phyloP scores from a whole-genome alignment of 805 yeast genomes.

The Saccharomyces mikatae region DNA sequence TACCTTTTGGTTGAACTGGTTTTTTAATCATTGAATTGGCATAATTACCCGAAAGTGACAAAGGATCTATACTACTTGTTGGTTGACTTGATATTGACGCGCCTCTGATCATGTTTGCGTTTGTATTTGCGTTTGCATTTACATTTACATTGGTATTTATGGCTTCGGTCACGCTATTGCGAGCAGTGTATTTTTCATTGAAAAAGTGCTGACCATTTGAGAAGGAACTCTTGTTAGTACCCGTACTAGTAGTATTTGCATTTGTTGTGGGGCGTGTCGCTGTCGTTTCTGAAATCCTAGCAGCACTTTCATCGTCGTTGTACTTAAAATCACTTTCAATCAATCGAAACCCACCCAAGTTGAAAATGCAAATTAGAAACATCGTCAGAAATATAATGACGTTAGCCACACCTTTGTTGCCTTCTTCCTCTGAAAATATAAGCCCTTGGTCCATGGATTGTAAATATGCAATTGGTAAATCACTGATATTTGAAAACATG shows the following conservation, averaged over 20 bases:
- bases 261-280: background rate
- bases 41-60: background rate
- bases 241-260: background rate
- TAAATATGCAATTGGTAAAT: conserved; percentile 68
- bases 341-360: conserved; percentile 65
- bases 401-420: conserved; percentile 73
- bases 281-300: background rate
- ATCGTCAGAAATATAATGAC: conserved; percentile 68
- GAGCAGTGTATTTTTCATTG: background rate
- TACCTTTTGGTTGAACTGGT: background rate
- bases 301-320: conserved; percentile 20
- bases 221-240: background rate
- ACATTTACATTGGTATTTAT: background rate
- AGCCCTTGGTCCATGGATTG: conserved; percentile 62
- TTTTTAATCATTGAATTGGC: background rate
- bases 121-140: background rate
- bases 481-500: conserved; percentile 65
- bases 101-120: background rate
- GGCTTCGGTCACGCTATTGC: background rate
- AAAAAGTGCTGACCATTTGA: background rate
- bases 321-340: conserved; percentile 60
- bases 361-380: conserved; percentile 59
- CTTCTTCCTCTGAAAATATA: conserved; percentile 49
- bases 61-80: background rate
- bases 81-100: background rate